phyloP scores from a whole-genome alignment of 768 basidiomycete species.

The Lactifluus subvellereus region DNA sequence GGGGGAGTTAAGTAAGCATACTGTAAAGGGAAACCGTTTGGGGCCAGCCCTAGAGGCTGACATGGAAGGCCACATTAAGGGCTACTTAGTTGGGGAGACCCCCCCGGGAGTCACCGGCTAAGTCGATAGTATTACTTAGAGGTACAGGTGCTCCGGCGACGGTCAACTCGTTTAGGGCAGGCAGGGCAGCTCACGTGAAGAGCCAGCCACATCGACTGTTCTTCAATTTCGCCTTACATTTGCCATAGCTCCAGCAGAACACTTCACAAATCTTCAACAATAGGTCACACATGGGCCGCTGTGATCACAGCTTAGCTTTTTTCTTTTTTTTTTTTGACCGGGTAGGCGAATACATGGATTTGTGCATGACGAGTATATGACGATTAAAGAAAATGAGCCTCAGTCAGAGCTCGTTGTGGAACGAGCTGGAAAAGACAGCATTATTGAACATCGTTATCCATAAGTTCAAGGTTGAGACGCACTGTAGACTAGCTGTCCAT shows the following conservation, averaged over 20 bases:
- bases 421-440: conserved; percentile 10
- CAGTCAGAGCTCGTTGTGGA: conserved; percentile 25
- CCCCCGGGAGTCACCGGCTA: too few species aligned
- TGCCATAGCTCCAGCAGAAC: neutral
- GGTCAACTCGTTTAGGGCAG: neutral
- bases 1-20: too few species aligned
- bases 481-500: conserved; percentile 94
- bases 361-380: conserved; percentile 11
- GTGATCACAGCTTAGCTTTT: neutral
- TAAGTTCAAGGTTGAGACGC: conserved; percentile 34
- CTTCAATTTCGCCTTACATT: neutral
- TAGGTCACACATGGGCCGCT: neutral
- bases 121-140: too few species aligned
- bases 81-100: too few species aligned
- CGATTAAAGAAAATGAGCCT: conserved; percentile 2
- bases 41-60: too few species aligned
- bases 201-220: neutral
- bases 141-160: too few species aligned
- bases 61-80: too few species aligned
- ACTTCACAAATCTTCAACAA: neutral
- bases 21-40: too few species aligned
- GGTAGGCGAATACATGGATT: conserved; percentile 17
- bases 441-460: neutral
- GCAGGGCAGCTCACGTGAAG: neutral
- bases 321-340: conserved; percentile 2